Percentiles rank a stretch among this genome's conserved stretches.
These are phyloP conservation scores for Hyphopichia fennica DNA, from an alignment of 1,139 yeast species.

Conservation along the genomic window DNA sequence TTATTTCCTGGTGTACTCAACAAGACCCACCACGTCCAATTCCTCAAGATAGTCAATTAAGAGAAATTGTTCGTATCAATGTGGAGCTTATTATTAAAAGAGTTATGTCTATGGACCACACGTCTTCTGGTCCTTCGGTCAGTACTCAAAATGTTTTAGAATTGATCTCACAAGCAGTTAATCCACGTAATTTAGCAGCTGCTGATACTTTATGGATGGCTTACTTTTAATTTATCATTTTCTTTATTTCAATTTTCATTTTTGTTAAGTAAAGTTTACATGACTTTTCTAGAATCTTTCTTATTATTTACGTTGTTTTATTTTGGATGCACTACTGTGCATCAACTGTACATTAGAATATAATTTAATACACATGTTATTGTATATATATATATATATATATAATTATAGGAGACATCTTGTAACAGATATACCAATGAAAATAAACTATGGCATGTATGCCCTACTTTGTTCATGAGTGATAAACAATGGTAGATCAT, in stretches of 20 bases:
- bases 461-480: neutral
- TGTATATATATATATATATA: neutral
- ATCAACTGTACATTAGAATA: too few species aligned
- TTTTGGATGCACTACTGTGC: too few species aligned
- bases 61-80: conserved; percentile 85
- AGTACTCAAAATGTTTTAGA: conserved; percentile 94
- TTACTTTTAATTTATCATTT: conserved; percentile 49
- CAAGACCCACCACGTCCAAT: conserved; percentile 66
- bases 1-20: conserved; percentile 89
- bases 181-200: conserved; percentile 89
- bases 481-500: neutral
- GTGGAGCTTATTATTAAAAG: conserved; percentile 81
- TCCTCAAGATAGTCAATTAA: conserved; percentile 74
- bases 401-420: too few species aligned
- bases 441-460: too few species aligned
- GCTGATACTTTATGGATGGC: conserved; percentile 98
- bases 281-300: too few species aligned
- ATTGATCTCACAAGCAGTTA: conserved; percentile 91
- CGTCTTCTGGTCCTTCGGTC: conserved; percentile 70
- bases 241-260: neutral
- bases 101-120: conserved; percentile 71
- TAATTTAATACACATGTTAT: too few species aligned
- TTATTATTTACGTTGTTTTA: too few species aligned
- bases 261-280: too few species aligned
- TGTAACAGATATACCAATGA: too few species aligned